Base-by-base conservation (phyloP, 192 early-diverging fungal genomes). In the Haplosporangium gracile region DNA sequence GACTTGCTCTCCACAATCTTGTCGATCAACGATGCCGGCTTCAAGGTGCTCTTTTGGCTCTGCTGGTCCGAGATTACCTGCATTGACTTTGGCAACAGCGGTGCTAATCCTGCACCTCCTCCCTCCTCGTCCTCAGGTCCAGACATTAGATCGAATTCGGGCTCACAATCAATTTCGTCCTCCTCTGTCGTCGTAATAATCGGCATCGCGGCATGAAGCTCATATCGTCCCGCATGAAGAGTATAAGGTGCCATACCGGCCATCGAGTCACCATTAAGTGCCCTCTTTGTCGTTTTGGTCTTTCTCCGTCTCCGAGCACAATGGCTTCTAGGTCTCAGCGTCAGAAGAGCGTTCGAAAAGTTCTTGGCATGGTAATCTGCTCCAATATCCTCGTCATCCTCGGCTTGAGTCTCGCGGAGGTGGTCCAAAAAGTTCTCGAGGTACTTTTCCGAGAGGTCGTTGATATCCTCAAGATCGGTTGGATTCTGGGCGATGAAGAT, bases 401-500 rank as follows among this genome's bases (percentile, higher is more conserved):
- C 79, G 22, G 72, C 63, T 7, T 77, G 69, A 18, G 79, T 86
- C 8, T 81, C 43, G 39, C 74, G 72, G 3, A 86, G 53, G 32
- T 86, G 79, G 29, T 81, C 72, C 24, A 86, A 70, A 34, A 86
- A 86, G 34, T 78, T 78, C 16, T 77, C 76, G 16, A 86, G 68
- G 24, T 86, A n/a, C 26, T 68, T 71, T 36, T 86, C 79, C 3
- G 75, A 47, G 18, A 91, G 71, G 2, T 81, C 74, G 38, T 87
- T 88, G 26, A 91, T 88, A 76, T 91, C 91, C 5, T 88, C 74
- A 38, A 92, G 78, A 53, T 92, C 91, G 16, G 76, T 88, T 2
- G 90, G 88, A 70, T 89, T 90, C 77, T 93, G 91, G 8, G 92
- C 91, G 63, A 95, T 92, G 42, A 91, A 93, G 15, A 94, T 88